Base-by-base conservation (phyloP, 257 asterid species). In the Ilex aquifolium region DNA sequence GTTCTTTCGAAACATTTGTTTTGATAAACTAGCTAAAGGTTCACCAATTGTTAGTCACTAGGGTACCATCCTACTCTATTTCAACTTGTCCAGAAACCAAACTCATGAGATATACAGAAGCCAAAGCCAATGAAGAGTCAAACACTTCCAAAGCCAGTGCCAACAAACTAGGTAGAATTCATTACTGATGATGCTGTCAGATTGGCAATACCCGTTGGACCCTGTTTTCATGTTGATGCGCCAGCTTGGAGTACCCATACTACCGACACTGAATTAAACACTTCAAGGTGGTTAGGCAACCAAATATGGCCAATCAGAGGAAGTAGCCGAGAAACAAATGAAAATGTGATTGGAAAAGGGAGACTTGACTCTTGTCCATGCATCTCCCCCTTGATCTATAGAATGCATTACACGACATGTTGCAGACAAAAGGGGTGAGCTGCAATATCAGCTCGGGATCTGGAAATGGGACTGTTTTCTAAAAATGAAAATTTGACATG, bases 181-280 rank as follows among this genome's bases (percentile, higher is more conserved):
- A 69, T 59, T 60, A 50, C 49, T 17, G 59, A 62, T n/a, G 71
- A 46, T 30, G 21, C 13, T 32, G 13, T 31, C 13, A 29, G 16
- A 6, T 16, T 36, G 56, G 73, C 50, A 29, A 46, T 67, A 31
- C 77, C 77, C 39, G 59, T 67, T 16, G 67, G 63, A 16, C 65
- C 70, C n/a, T 29, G 73, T 32, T 75, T 66, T 64, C 80, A 75
- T 57, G 77, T 59, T 16, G 63, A 66, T 10, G 4, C 75, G 57
- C 76, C 80, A 4, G 31, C 31, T 21, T 65, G 48, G 53, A 54
- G 60, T 10, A 62, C 16, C n/a, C 49, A 15, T 21, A 52, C 3
- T 3, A 10, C 6, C 14, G 29, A 31, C 49, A 27, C 27, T 6
- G 57, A 57, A 29, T 32, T 54, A 7, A 61, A 56, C 40, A 54